Base-by-base conservation (phyloP, 2,329 filamentous ascomycete species). In the Botrytis pseudocinerea region DNA sequence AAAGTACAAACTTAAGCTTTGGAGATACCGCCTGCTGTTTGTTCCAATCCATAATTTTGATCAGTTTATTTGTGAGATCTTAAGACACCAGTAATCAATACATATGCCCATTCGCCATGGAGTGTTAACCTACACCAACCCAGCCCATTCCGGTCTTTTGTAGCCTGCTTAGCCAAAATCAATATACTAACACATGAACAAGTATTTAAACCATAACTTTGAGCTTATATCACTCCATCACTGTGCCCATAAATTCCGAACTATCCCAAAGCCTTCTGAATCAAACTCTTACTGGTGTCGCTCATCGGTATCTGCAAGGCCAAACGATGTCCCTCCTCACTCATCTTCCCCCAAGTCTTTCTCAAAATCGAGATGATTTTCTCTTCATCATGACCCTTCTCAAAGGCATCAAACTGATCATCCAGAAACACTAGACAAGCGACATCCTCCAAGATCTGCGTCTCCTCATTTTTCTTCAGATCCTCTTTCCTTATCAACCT, bases 391-490 rank as follows among this genome's bases (percentile, higher is more conserved):
- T 90, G 87, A 42, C 95, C 92, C 77, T 82, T 86, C 84, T 93
- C 91, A 82, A 96, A 97, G 69, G 87, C 88, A 78, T 95, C 93
- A 76, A 97, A 92, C 80, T 96, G 92, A 80, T 95, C 93, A 80
- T 96, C 93, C 76, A 97, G 83, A 81, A 97, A 97, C 42, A 97
- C 93, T 72, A 97, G 83, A 80, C 93, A 97, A 4, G 94, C 94
- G 63, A 94, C 92, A 83, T 97, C 94, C 84, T 97, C 94, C 75
- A 97, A 85, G 10, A 89, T 86, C 84, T 95, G 92, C 71, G 91
- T 90, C 81, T 94, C 91, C 74, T 86, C 85, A 73, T 90, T 87
- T 71, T 84, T 83, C 79, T 86, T 87, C 77, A 97, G 83, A 72
- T 90, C 89, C 80, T 96, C 92, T 83, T 97, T 97, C 75, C 92